These are phyloP conservation scores for Candida glucosophila DNA, from an alignment of 1,139 yeast genomes.

Conservation along the genomic window DNA sequence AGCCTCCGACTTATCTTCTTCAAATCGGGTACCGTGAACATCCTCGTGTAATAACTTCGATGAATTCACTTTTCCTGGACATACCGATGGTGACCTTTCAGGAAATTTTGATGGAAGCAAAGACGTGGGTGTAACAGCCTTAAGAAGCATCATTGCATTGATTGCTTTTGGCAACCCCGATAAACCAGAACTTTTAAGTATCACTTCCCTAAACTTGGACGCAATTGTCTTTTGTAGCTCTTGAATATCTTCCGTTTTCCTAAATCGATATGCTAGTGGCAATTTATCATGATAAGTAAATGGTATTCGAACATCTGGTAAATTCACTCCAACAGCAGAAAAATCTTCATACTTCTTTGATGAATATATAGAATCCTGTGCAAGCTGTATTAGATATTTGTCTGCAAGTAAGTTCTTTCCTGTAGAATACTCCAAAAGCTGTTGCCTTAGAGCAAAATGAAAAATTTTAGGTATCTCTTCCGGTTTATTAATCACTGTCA, in stretches of 20 bases:
- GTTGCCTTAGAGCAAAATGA: constrained; percentile 61
- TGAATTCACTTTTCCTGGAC: constrained; percentile 29
- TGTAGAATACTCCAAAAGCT: constrained; percentile 22
- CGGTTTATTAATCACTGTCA: constrained; percentile 75
- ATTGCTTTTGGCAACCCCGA: constrained; percentile 82
- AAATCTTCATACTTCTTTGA: constrained; percentile 31
- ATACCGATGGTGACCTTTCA: constrained; percentile 22
- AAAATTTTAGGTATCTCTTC: constrained; percentile 69
- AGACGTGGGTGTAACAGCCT: constrained; percentile 54
- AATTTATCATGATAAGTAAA: constrained; percentile 30
- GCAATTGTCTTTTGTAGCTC: constrained; percentile 37
- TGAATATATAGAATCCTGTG: constrained; percentile 33
- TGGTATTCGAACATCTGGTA: constrained; percentile 38
- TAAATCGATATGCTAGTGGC: constrained; percentile 30
- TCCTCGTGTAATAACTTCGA: constrained; percentile 36
- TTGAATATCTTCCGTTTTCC: constrained; percentile 24
- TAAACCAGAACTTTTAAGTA: constrained; percentile 69
- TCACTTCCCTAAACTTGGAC: constrained; percentile 61
- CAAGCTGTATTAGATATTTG: constrained; percentile 21
- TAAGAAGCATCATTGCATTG: constrained; percentile 62
- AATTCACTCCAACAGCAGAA: constrained; percentile 34
- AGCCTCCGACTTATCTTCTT: constrained; percentile 8
- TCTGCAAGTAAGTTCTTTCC: constrained; percentile 23
- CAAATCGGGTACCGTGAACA: constrained; percentile 30
- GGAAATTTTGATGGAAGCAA: constrained; percentile 23